These are phyloP conservation scores for Urtica urens DNA, from an alignment of 306 rosid species.

Conservation along the genomic window DNA sequence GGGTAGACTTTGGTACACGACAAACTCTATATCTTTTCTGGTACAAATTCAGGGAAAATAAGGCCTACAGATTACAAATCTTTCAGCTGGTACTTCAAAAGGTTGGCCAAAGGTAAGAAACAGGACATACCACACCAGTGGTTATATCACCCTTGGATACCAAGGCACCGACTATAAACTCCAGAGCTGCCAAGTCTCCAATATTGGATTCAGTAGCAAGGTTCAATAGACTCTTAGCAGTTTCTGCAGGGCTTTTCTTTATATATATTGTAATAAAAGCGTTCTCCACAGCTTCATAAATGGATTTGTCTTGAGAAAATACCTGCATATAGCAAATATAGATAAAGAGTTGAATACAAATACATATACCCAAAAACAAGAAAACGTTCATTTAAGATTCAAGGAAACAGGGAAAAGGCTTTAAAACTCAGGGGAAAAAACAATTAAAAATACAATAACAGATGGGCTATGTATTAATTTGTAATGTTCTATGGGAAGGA, in stretches of 20 bases:
- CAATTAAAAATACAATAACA: neutral
- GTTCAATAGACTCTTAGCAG: constrained; percentile 61
- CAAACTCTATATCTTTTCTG: constrained; percentile 2
- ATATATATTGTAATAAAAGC: constrained; percentile 78
- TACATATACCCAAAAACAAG: constrained; percentile 5
- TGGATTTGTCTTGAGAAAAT: constrained; percentile 93
- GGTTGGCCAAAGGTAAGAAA: too few relatives aligned
- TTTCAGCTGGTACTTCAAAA: too few relatives aligned
- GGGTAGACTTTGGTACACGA: neutral
- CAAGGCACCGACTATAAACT: constrained; percentile 66
- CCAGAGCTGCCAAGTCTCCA: constrained; percentile 93
- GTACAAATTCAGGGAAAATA: constrained; percentile 6
- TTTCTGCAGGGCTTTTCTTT: constrained; percentile 61
- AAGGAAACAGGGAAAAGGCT: neutral
- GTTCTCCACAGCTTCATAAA: constrained; percentile 89
- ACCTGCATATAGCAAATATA: too few relatives aligned
- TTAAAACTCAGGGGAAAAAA: too few relatives aligned
- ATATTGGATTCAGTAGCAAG: constrained; percentile 80
- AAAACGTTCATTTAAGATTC: neutral
- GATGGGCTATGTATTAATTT: constrained; percentile 3
- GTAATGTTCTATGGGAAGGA: constrained; percentile 5
- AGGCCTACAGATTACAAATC: too few relatives aligned
- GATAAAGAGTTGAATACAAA: neutral
- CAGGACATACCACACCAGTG: constrained; percentile 57
- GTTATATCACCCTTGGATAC: constrained; percentile 87